Base-by-base conservation (phyloP, 2,329 filamentous ascomycete genomes). In the Aspergillus japonicus region DNA sequence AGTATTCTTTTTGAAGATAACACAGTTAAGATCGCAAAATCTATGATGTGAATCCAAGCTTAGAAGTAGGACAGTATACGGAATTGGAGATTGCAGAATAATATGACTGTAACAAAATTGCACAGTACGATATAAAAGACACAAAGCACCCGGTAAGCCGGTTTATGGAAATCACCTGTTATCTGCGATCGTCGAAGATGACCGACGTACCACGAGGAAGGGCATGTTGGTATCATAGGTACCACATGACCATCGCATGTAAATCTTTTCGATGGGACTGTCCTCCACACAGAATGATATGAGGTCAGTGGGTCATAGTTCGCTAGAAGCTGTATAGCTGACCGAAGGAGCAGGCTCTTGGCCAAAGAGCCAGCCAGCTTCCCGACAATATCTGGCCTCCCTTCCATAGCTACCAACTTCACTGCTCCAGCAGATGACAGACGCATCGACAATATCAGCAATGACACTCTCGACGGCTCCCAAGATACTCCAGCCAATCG, bases 401-500 rank as follows among this genome's bases (percentile, higher is more conserved):
- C 75, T 74, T 10, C 80, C 78, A 57, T 84, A 85, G 77, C 88
- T 88, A 54, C 84, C 86, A 66, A 77, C 89, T 83, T 99, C 95
- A 69, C 91, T 96, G 26, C 91, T 92, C 85, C 96, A 98, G 80
- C 95, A 99, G 12, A 99, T 89, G 24, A 98, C 85, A 39, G 92
- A 88, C 3, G 90, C 92, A 75, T 96, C 92, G 4, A 96, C 85
- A 55, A 96, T 92, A 56, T 91, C 91, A 54, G 90, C 90, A 24
- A 96, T 79, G 19, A 96, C 89, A 14, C 92, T 90, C 73, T 96
- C 93, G 84, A 96, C 94, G 2, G 92, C 90, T 26, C 92, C 92
- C 54, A 99, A 81, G 1, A 98, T 88, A 5, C 91, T 92, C 88
- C 95, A 99, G 7, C 95, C 95, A 67, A 99, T 97, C 57, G 94